Evolutionary conservation across 2,329 filamentous ascomycete species (phyloP).

Genomic region (Beauveria asiatica): DNA sequence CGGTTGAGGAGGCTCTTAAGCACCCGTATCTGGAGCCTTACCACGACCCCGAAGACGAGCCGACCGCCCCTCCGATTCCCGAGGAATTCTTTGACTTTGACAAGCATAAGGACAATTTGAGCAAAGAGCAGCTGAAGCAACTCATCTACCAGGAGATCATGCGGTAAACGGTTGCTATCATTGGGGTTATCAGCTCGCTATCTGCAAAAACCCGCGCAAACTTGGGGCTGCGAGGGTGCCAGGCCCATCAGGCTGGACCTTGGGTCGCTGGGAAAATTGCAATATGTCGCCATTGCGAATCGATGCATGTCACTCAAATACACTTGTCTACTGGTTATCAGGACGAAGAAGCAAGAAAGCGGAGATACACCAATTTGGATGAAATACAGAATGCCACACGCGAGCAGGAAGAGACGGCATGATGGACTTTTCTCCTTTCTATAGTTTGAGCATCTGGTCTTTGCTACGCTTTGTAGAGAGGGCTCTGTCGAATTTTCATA

Average conservation of each 20-base stretch:
- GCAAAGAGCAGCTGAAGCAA: slow-evolving; percentile 95
- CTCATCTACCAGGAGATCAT: slow-evolving; percentile 98
- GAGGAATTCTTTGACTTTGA: slow-evolving; percentile 99
- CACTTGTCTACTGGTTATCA: neutral
- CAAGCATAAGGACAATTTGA: slow-evolving; percentile 98
- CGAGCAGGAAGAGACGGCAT: slow-evolving; percentile 3
- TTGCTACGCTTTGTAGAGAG: neutral
- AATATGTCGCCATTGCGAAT: neutral
- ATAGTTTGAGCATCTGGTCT: slow-evolving; percentile 7
- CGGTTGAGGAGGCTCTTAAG: slow-evolving; percentile 91
- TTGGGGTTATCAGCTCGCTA: neutral
- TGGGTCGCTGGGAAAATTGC: neutral
- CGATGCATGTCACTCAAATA: neutral
- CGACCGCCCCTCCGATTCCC: slow-evolving; percentile 89
- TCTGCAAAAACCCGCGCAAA: neutral
- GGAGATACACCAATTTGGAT: slow-evolving; percentile 11
- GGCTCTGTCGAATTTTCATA: neutral
- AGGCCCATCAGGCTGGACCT: slow-evolving; percentile 10
- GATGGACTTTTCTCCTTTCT: neutral
- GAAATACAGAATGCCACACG: slow-evolving; percentile 7
- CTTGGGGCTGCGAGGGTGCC: neutral
- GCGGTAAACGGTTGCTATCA: slow-evolving; percentile 33
- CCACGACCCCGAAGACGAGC: slow-evolving; percentile 97
- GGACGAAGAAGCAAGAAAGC: neutral
- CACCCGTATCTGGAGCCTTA: slow-evolving; percentile 98